Conservation (phyloP, 2,329 filamentous ascomycete species). For the Fusarium subtropicale region DNA sequence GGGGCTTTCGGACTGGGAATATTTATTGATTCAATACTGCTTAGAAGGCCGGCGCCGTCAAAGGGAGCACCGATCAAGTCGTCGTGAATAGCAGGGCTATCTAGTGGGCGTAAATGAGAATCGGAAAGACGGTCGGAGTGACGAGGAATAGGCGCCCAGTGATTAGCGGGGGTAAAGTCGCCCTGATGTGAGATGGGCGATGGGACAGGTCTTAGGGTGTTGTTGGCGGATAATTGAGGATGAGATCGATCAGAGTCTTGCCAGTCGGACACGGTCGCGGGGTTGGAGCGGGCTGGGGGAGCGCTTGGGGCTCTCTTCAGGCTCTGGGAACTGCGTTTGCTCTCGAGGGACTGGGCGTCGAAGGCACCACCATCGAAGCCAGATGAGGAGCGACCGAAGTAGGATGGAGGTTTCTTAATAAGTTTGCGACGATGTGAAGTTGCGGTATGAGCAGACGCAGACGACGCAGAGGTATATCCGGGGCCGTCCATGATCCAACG, state of each 20-base stretch:
- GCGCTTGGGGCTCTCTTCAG: conserved; percentile 71
- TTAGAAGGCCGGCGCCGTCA: conserved; percentile 71
- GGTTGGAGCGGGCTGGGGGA: conserved; percentile 62
- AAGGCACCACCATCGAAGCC: conserved; percentile 61
- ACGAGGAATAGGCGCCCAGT: conserved; percentile 47
- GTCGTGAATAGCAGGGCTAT: conserved; percentile 55
- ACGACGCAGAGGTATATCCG: conserved; percentile 50
- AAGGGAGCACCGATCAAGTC: conserved; percentile 74
- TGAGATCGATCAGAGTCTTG: conserved; percentile 51
- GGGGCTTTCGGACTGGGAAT: conserved; percentile 49
- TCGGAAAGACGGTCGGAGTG: conserved; percentile 47
- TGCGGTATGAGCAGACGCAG: conserved; percentile 55
- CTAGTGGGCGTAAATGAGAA: conserved; percentile 43
- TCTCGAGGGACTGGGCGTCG: conserved; percentile 69
- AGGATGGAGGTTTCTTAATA: conserved; percentile 70
- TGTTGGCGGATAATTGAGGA: conserved; percentile 54
- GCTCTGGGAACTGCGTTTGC: conserved; percentile 73
- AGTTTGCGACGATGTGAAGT: conserved; percentile 69
- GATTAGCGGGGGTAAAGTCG: conserved; percentile 58
- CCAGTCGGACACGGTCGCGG: conserved; percentile 63
- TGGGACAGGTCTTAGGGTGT: conserved; percentile 57
- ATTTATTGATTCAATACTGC: conserved; percentile 67
- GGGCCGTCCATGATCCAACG: conserved; percentile 61
- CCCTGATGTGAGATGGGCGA: conserved; percentile 60
- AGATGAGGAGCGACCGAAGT: conserved; percentile 61